Evolutionary conservation across 495 filamentous ascomycete species (phyloP).

Genomic region (Aspergillus sclerotiicarbonarius): DNA sequence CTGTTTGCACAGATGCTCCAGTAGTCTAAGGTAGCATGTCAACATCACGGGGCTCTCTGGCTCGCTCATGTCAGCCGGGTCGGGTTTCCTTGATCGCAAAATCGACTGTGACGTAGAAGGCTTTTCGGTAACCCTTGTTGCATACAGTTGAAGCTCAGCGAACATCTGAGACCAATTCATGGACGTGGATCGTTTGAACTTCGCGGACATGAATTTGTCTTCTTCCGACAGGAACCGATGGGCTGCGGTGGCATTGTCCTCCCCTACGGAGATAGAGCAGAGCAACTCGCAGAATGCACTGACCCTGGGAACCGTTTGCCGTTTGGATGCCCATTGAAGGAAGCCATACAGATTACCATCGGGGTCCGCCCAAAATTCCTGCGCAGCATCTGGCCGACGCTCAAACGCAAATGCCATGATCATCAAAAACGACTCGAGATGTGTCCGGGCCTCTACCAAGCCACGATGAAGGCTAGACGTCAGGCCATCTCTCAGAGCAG

Average conservation of each 20-base stretch:
- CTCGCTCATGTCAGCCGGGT: slow-evolving; percentile 67
- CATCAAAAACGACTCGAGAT: slow-evolving; percentile 88
- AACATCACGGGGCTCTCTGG: slow-evolving; percentile 90
- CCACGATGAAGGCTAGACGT: slow-evolving; percentile 45
- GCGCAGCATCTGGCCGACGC: slow-evolving; percentile 72
- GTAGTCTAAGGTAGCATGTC: slow-evolving; percentile 85
- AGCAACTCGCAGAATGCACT: slow-evolving; percentile 97
- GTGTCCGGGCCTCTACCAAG: slow-evolving; percentile 58
- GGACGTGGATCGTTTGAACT: slow-evolving; percentile 72
- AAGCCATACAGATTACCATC: slow-evolving; percentile 93
- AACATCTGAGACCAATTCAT: slow-evolving; percentile 93
- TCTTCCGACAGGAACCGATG: slow-evolving; percentile 91
- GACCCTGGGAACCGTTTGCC: slow-evolving; percentile 88
- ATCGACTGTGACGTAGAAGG: slow-evolving; percentile 54
- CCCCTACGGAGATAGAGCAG: slow-evolving; percentile 74
- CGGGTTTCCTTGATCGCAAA: slow-evolving; percentile 60
- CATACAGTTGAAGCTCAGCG: slow-evolving; percentile 77
- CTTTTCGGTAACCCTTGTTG: slow-evolving; percentile 64
- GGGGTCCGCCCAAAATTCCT: slow-evolving; percentile 82
- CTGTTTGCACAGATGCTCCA: slow-evolving; percentile 70
- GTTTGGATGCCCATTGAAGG: slow-evolving; percentile 87
- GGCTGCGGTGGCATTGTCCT: slow-evolving; percentile 73
- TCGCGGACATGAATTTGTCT: slow-evolving; percentile 64
- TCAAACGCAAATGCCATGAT: slow-evolving; percentile 92
- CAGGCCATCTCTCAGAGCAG: slow-evolving; percentile 47